Evolutionary conservation across 805 yeast genomes (phyloP), one percentile per base, ranked within the genome.

Genomic region (Ogataea neopini): DNA sequence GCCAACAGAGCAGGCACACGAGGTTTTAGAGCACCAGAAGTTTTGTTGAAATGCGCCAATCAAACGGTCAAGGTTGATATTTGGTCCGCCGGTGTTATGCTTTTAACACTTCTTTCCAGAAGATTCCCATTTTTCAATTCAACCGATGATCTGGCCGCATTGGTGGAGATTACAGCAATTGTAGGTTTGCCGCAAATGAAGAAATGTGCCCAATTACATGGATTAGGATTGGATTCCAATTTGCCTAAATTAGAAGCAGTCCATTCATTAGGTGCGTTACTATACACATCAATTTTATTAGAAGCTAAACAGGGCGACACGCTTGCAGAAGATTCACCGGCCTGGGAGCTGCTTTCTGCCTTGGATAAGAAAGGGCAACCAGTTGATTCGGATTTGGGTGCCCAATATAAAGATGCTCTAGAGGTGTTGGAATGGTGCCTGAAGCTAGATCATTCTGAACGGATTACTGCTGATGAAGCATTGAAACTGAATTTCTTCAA

Each of bases 1-100:
- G 98, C 98, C 0, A 94, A 94, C 60, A 81, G 99, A 58, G 99
- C 99, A 14, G 97, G 97, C 7, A 90, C 97, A 1, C 75, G 97
- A 57, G 97, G 97, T 0, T 90, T 90, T 61, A 75, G 97, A 56
- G 96, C 97, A 0, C 97, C 97, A 0, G 97, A 90, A 63, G 97
- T 90, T 3, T 70, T 91, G 45, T 76, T 89, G 67, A 89, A 88
- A 63, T 90, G 97, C 66, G 79, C 86, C 1, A 82, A 86, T 49
- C 97, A 90, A 69, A 76, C 86, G 3, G 79, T 87, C 5, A 86
- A 84, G 63, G 80, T 90, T 37, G 97, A 90, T 65, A 79, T 88
- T 7, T 90, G 97, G 97, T 84, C 96, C 1, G 95, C 89, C 0
- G 97, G 97, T 2, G 89, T 90, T 10, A 86, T 91, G 51, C 75